phyloP scores from a whole-genome alignment of 2,329 filamentous ascomycete genomes.

The Phaeophleospora eucalypticola region DNA sequence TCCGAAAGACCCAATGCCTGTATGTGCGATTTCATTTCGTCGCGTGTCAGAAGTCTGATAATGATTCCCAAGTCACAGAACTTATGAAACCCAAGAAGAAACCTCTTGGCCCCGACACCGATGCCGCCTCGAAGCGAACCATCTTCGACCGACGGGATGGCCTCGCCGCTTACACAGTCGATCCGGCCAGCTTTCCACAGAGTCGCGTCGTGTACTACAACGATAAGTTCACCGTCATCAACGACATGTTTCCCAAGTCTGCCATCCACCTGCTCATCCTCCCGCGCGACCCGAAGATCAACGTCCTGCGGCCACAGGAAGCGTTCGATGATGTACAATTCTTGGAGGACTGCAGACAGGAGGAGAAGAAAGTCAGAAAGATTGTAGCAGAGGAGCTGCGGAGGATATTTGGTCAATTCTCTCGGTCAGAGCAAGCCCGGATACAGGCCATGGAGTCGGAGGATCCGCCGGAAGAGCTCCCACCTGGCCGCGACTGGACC shows the following conservation, averaged over 20 bases:
- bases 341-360: slow-evolving; percentile 57
- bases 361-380: slow-evolving; percentile 57
- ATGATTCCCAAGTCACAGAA: slow-evolving; percentile 40
- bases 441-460: slow-evolving; percentile 58
- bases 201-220: slow-evolving; percentile 62
- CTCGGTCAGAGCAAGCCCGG: slow-evolving; percentile 59
- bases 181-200: slow-evolving; percentile 58
- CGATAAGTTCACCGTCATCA: slow-evolving; percentile 69
- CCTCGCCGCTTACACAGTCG: slow-evolving; percentile 62
- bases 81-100: slow-evolving; percentile 41
- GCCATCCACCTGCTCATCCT: slow-evolving; percentile 84
- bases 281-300: slow-evolving; percentile 62
- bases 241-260: slow-evolving; percentile 82
- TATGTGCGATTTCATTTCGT: slow-evolving; percentile 14
- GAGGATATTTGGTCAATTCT: slow-evolving; percentile 61
- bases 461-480: slow-evolving; percentile 46
- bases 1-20: slow-evolving; percentile 36
- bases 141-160: slow-evolving; percentile 53
- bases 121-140: slow-evolving; percentile 27
- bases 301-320: slow-evolving; percentile 67
- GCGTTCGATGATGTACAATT: slow-evolving; percentile 70
- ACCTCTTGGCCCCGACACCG: slow-evolving; percentile 22
- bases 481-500: slow-evolving; percentile 72
- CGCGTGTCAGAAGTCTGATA: slow-evolving; percentile 18
- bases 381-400: slow-evolving; percentile 73